A percentile compares a stretch with the other conserved stretches of the same genome.
Evolutionary conservation across 495 filamentous ascomycete genomes (phyloP).

Genomic region (Penicillium salamii): DNA sequence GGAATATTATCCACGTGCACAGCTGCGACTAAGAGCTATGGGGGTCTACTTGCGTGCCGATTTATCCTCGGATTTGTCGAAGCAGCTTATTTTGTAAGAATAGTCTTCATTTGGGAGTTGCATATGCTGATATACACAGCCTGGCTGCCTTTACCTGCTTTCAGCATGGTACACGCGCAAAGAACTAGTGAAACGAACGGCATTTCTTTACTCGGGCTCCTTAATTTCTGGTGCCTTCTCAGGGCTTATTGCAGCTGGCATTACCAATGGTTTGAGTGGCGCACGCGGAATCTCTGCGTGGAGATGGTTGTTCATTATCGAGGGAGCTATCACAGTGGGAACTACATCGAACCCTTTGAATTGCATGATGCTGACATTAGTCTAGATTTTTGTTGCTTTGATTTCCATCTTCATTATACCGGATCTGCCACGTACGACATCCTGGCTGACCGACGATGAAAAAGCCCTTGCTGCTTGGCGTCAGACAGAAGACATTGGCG

Average conservation of each 20-base stretch:
- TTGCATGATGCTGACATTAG: neutral
- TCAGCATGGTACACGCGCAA: slow-evolving; percentile 48
- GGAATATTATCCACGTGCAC: slow-evolving; percentile 44
- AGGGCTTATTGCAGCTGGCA: slow-evolving; percentile 25
- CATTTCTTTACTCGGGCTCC: slow-evolving; percentile 23
- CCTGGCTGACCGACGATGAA: slow-evolving; percentile 65
- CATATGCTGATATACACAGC: slow-evolving; percentile 6
- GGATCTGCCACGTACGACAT: slow-evolving; percentile 68
- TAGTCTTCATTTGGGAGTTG: too few relatives aligned
- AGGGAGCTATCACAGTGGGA: slow-evolving; percentile 37
- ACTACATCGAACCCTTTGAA: neutral
- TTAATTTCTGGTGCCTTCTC: slow-evolving; percentile 26
- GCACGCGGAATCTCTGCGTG: slow-evolving; percentile 24
- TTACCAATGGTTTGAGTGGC: slow-evolving; percentile 17
- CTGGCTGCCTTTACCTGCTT: slow-evolving; percentile 43
- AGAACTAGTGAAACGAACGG: slow-evolving; percentile 23
- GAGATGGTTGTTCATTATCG: slow-evolving; percentile 37
- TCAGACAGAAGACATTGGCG: slow-evolving; percentile 68
- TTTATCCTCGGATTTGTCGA: slow-evolving; percentile 46
- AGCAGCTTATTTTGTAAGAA: slow-evolving; percentile 42
- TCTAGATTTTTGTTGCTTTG: slow-evolving; percentile 40
- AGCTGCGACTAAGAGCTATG: slow-evolving; percentile 41
- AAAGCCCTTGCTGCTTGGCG: slow-evolving; percentile 61
- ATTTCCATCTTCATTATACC: slow-evolving; percentile 60
- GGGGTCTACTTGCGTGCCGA: slow-evolving; percentile 33